phyloP scores from a whole-genome alignment of 148 eudicot genomes.

The Fagopyrum esculentum region DNA sequence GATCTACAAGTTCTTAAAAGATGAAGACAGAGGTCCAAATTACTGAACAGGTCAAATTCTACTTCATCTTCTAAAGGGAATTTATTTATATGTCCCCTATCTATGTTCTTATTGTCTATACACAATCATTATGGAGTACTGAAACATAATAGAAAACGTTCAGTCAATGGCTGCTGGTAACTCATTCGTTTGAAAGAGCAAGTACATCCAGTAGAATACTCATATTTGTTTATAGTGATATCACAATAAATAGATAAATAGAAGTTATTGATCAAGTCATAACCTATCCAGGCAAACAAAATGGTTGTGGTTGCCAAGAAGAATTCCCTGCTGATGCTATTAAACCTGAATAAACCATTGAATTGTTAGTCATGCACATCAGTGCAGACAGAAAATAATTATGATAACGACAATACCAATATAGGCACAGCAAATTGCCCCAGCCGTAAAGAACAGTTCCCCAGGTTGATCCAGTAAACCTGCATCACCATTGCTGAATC shows the following conservation, averaged over 20 bases:
- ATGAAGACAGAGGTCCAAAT: not conserved
- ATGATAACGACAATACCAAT: constrained; percentile 30
- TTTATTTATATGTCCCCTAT: not conserved
- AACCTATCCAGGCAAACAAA: constrained; percentile 73
- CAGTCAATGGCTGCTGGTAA: not conserved
- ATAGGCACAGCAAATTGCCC: constrained; percentile 83
- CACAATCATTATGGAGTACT: not conserved
- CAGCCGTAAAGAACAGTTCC: constrained; percentile 78
- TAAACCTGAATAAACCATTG: constrained; percentile 43
- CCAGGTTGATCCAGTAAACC: constrained; percentile 92
- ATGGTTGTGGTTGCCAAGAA: constrained; percentile 70
- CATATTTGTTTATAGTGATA: not conserved
- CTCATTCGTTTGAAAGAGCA: not conserved
- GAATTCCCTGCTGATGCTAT: constrained; percentile 62
- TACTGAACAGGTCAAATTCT: not conserved
- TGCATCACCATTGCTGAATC: constrained; percentile 20
- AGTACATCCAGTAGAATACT: not conserved
- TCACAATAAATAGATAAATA: not conserved
- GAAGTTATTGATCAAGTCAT: constrained; percentile 16
- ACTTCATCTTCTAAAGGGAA: not conserved
- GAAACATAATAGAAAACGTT: not conserved
- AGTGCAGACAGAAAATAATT: not conserved
- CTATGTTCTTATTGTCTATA: not conserved
- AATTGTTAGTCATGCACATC: not conserved
- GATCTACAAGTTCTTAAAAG: not conserved